Conservation (phyloP, 192 early-diverging fungal species). For the Mortierella hygrophila region DNA sequence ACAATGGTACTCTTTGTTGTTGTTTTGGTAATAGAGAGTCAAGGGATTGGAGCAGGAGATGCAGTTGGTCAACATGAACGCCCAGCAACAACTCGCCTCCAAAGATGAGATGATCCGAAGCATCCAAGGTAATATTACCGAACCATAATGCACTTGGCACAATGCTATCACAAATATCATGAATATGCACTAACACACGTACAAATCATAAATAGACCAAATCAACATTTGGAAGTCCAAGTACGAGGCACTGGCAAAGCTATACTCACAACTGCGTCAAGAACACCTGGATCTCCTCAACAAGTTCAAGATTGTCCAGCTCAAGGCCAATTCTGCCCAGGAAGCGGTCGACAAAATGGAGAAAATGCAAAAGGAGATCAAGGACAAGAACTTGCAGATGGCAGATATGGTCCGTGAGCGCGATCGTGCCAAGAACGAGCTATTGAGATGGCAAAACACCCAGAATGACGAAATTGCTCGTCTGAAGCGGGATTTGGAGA, state of each 20-base stretch:
- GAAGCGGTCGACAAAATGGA: slow-evolving; percentile 87
- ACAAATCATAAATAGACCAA: slow-evolving; percentile 71
- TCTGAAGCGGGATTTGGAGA: slow-evolving; percentile 81
- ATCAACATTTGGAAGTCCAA: slow-evolving; percentile 97
- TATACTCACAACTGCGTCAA: slow-evolving; percentile 95
- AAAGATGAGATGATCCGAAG: slow-evolving; percentile 88
- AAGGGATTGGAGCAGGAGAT: slow-evolving; percentile 88
- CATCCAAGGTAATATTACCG: slow-evolving; percentile 72
- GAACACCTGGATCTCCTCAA: slow-evolving; percentile 92
- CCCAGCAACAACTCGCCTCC: slow-evolving; percentile 76
- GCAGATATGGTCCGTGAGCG: slow-evolving; percentile 92
- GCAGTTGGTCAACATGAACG: slow-evolving; percentile 70
- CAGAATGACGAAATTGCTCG: slow-evolving; percentile 86
- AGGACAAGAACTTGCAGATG: slow-evolving; percentile 71
- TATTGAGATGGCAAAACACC: slow-evolving; percentile 78
- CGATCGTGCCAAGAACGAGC: slow-evolving; percentile 83
- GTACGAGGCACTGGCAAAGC: slow-evolving; percentile 95
- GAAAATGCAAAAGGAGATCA: slow-evolving; percentile 78
- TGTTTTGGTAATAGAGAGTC: slow-evolving; percentile 67
- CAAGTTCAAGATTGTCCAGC: slow-evolving; percentile 87
- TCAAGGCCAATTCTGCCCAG: slow-evolving; percentile 83
- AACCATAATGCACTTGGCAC: neutral
- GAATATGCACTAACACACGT: neutral
- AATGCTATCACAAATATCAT: neutral
- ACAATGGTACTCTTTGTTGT: neutral